Evolutionary conservation across 371 early-diverging fungal genomes (phyloP).

Genomic region (Circinella umbellata): DNA sequence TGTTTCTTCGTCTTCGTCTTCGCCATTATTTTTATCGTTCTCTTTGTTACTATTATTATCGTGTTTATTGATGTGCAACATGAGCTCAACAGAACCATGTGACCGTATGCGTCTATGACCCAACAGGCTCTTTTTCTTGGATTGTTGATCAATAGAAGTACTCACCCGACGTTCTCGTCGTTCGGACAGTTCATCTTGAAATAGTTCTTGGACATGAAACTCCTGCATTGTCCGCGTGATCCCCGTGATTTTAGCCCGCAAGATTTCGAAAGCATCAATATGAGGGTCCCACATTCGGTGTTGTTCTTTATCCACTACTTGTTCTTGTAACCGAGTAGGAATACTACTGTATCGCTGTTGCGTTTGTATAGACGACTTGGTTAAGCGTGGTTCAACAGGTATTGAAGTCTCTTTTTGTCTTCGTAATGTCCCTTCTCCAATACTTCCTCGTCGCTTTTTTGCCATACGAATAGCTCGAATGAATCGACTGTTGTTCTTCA

Average conservation of each 20-base stretch:
- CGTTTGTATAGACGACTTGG: constrained; percentile 34
- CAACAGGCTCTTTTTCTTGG: not conserved
- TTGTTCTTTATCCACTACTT: constrained; percentile 6
- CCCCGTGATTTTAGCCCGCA: constrained; percentile 48
- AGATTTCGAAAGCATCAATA: constrained; percentile 51
- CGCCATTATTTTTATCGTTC: not conserved
- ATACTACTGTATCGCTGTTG: constrained; percentile 11
- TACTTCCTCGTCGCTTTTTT: constrained; percentile 39
- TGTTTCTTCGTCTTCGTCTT: constrained; percentile 9
- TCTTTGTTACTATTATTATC: not conserved
- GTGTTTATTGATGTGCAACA: not conserved
- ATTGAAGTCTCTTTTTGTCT: constrained; percentile 25
- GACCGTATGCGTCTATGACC: constrained; percentile 22
- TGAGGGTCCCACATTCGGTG: constrained; percentile 43
- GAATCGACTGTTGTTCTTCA: constrained; percentile 17
- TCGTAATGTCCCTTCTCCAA: constrained; percentile 29
- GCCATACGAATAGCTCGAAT: constrained; percentile 25
- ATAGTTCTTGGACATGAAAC: constrained; percentile 49
- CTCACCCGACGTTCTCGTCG: constrained; percentile 20
- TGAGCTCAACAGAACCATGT: constrained; percentile 15
- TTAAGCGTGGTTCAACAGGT: constrained; percentile 31
- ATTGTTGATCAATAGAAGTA: constrained; percentile 5
- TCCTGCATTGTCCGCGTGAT: constrained; percentile 55
- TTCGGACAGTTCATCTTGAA: constrained; percentile 37
- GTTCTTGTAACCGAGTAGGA: constrained; percentile 9